Evolutionary conservation across 176 grass and related monocot genomes (phyloP).

Genomic region (Neostapfia colusana): DNA sequence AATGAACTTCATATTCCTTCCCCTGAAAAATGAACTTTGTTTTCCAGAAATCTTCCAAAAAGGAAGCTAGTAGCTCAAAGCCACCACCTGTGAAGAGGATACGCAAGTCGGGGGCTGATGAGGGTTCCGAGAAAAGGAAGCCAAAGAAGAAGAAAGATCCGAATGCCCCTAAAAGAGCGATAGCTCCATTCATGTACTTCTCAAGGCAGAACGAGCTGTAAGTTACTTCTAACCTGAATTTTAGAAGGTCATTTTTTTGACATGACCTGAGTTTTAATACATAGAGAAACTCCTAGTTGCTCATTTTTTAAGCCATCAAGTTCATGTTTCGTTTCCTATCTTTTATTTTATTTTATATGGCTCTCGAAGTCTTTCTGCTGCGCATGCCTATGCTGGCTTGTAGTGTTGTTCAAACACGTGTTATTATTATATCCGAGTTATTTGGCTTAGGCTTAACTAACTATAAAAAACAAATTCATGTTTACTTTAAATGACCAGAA

Average conservation of each 20-base stretch:
- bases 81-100: conserved; percentile 66
- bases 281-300: background rate
- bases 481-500: conserved; percentile 39
- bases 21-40: background rate
- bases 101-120: conserved; percentile 62
- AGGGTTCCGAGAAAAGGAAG: conserved; percentile 78
- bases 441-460: background rate
- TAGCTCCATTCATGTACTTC: conserved; percentile 91
- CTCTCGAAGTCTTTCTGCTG: background rate
- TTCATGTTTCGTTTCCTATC: background rate
- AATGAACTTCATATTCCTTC: background rate
- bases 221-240: conserved; percentile 34
- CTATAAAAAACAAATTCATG: background rate
- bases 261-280: background rate
- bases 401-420: background rate
- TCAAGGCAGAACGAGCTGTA: conserved; percentile 87
- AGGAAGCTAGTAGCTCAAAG: conserved; percentile 69
- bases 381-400: background rate
- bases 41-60: conserved; percentile 71
- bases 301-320: background rate
- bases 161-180: conserved; percentile 92
- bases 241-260: background rate
- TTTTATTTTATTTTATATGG: background rate
- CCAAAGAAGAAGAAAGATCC: conserved; percentile 97
- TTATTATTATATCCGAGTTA: background rate